These are phyloP conservation scores for Paraphoma sp. DNA, from an alignment of 2,329 filamentous ascomycete genomes.

Conservation along the genomic window DNA sequence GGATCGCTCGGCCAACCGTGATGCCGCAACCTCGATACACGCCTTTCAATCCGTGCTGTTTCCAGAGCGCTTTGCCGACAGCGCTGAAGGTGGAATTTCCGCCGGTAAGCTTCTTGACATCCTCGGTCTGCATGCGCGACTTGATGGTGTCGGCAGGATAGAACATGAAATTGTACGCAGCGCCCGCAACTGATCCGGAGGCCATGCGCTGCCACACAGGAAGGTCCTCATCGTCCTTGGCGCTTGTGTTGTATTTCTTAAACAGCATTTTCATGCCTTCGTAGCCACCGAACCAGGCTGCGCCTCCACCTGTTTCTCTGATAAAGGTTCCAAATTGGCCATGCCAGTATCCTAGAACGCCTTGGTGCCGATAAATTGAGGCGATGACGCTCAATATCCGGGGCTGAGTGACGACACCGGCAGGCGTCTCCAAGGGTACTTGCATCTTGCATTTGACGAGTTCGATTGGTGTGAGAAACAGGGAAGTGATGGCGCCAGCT, in stretches of 20 bases:
- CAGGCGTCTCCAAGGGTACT: constrained; percentile 62
- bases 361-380: constrained; percentile 82
- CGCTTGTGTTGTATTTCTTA: constrained; percentile 54
- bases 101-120: constrained; percentile 63
- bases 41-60: constrained; percentile 78
- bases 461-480: constrained; percentile 93
- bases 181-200: constrained; percentile 85
- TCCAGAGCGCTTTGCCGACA: constrained; percentile 78
- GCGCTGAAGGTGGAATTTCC: constrained; percentile 72
- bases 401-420: constrained; percentile 57
- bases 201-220: constrained; percentile 87
- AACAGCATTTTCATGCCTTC: constrained; percentile 70
- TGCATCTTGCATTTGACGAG: constrained; percentile 99
- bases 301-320: constrained; percentile 89
- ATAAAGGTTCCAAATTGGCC: constrained; percentile 93
- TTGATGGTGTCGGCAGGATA: constrained; percentile 98
- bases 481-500: constrained; percentile 85
- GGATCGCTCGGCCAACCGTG: constrained; percentile 84
- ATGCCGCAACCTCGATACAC: constrained; percentile 96
- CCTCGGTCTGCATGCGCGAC: constrained; percentile 91
- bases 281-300: constrained; percentile 82
- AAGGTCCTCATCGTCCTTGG: constrained; percentile 64
- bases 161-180: constrained; percentile 96
- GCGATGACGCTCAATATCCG: constrained; percentile 74
- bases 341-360: constrained; percentile 88